Percentiles rank a stretch among this genome's conserved stretches.
phyloP scores from a whole-genome alignment of 2,329 filamentous ascomycete species.

The Microcera coccophila region DNA sequence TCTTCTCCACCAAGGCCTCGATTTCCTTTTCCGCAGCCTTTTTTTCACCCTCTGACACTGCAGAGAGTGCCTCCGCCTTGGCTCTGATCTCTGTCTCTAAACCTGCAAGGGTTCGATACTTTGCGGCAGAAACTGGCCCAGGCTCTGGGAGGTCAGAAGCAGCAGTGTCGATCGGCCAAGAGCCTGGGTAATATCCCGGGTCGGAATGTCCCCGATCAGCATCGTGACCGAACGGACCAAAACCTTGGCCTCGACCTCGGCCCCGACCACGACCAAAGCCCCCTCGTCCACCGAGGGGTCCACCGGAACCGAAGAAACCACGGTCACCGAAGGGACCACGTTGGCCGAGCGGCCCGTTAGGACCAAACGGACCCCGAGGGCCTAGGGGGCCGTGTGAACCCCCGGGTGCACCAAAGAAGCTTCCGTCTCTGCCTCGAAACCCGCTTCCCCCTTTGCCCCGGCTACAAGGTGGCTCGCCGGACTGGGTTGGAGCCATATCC shows the following conservation, averaged over 20 bases:
- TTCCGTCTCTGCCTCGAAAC: conserved; percentile 7
- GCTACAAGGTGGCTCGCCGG: not conserved
- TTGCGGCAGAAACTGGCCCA: conserved; percentile 29
- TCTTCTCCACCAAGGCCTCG: conserved; percentile 35
- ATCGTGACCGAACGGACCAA: conserved; percentile 1
- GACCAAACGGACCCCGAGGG: conserved; percentile 6
- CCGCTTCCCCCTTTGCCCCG: conserved; percentile 9
- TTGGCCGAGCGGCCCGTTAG: conserved; percentile 4
- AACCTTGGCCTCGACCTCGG: conserved; percentile 6
- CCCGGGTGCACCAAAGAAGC: conserved; percentile 8
- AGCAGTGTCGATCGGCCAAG: conserved; percentile 15
- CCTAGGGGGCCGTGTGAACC: conserved; percentile 13
- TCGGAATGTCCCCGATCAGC: not conserved
- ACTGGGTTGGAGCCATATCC: too few relatives aligned
- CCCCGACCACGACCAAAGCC: conserved; percentile 7
- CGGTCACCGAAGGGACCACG: conserved; percentile 8
- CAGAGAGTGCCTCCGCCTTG: conserved; percentile 27
- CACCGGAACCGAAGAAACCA: conserved; percentile 7
- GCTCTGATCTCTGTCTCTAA: conserved; percentile 33
- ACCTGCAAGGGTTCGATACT: conserved; percentile 34
- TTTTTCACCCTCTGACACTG: conserved; percentile 22
- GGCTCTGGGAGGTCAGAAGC: conserved; percentile 25
- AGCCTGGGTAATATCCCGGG: not conserved
- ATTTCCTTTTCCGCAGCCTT: conserved; percentile 33
- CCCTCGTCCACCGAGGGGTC: conserved; percentile 9